A percentile compares a stretch with the other conserved stretches of the same genome.
These are phyloP conservation scores for Proteromonas lacertae DNA, from an alignment of 352 stramenopile species.

Conservation along the genomic window DNA sequence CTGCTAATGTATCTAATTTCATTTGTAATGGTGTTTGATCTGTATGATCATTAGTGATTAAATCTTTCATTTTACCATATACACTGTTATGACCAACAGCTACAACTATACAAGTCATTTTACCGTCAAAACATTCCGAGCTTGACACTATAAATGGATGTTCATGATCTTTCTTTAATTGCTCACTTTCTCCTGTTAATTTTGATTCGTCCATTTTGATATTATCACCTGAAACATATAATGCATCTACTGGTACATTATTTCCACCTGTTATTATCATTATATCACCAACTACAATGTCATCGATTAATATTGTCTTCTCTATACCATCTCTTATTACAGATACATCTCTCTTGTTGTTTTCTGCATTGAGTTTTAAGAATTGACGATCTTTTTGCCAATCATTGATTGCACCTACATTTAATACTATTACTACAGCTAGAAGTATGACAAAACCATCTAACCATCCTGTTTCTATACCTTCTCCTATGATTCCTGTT, in stretches of 20 bases:
- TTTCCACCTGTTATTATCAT: background rate
- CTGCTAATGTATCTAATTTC: background rate
- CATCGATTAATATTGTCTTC: background rate
- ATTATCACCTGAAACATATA: background rate
- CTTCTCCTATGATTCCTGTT: too few relatives aligned
- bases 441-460: too few relatives aligned
- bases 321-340: conserved; percentile 17
- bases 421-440: too few relatives aligned
- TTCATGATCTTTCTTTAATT: too few relatives aligned
- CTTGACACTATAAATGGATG: too few relatives aligned
- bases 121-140: too few relatives aligned
- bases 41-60: too few relatives aligned
- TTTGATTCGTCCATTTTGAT: conserved; percentile 2
- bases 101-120: conserved; percentile 1
- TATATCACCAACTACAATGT: conserved; percentile 1
- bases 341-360: too few relatives aligned
- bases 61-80: background rate
- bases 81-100: conserved; percentile 59
- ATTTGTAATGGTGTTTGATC: background rate
- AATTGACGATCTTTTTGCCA: too few relatives aligned
- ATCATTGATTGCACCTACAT: too few relatives aligned
- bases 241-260: background rate
- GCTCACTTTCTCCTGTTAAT: conserved; percentile 5
- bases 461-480: too few relatives aligned
- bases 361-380: too few relatives aligned